phyloP scores from a whole-genome alignment of 2,329 filamentous ascomycete species.

The Fusarium buxicola region DNA sequence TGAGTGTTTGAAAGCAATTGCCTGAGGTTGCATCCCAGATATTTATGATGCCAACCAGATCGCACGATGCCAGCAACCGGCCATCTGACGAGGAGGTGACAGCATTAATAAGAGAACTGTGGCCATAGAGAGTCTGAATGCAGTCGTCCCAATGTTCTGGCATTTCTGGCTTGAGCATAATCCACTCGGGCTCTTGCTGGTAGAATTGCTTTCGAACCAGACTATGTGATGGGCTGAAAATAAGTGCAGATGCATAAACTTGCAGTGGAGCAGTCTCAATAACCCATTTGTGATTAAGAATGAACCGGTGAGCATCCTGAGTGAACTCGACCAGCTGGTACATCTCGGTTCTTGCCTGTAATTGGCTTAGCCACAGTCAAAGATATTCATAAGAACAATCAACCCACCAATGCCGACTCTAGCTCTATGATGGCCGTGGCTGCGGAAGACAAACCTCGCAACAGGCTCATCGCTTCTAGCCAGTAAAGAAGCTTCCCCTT shows the following conservation, averaged over 20 bases:
- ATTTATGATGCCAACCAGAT: too few species aligned
- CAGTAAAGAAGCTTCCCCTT: constrained; percentile 49
- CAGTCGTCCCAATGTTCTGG: not conserved
- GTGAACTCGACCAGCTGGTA: not conserved
- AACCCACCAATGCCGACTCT: not conserved
- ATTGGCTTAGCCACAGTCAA: not conserved
- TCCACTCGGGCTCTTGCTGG: constrained; percentile 9
- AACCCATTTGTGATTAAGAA: not conserved
- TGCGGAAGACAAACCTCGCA: constrained; percentile 37
- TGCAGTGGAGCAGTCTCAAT: constrained; percentile 6
- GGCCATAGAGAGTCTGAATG: not conserved
- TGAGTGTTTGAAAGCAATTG: not conserved
- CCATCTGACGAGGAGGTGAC: not conserved
- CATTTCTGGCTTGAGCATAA: not conserved
- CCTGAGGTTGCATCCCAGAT: not conserved
- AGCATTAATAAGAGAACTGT: not conserved
- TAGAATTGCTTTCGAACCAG: not conserved
- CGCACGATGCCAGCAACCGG: not conserved
- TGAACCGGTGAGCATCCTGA: constrained; percentile 9
- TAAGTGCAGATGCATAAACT: constrained; percentile 18
- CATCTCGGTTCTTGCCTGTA: not conserved
- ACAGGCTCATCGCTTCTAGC: constrained; percentile 57
- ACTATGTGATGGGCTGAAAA: constrained; percentile 14
- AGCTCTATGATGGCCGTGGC: not conserved
- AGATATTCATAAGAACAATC: not conserved